Conservation (phyloP, 208 protist genomes). For the Trichomonas vaginalis region DNA sequence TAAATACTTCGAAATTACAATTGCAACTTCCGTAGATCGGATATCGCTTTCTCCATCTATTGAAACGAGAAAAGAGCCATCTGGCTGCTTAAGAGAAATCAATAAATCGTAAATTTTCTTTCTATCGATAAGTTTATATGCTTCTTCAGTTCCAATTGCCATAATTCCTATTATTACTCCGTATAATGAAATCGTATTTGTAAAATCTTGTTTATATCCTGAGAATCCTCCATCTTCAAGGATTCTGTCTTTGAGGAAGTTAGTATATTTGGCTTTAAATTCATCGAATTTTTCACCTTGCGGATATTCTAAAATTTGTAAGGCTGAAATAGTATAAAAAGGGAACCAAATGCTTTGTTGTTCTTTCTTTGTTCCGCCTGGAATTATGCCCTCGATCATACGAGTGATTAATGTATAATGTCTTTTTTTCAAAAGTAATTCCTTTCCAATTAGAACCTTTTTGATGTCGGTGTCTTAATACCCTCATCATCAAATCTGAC, state of each 20-base stretch:
- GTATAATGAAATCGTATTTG: slow-evolving; percentile 27
- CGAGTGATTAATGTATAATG: not conserved
- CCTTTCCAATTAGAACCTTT: not conserved
- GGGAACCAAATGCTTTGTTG: not conserved
- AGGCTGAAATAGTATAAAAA: not conserved
- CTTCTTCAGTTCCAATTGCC: slow-evolving; percentile 37
- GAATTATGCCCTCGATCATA: not conserved
- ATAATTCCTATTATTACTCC: slow-evolving; percentile 47
- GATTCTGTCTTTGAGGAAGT: not conserved
- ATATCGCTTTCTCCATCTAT: slow-evolving; percentile 51
- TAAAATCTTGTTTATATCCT: not conserved
- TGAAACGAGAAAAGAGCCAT: slow-evolving; percentile 53
- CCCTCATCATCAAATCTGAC: not conserved
- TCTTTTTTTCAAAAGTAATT: not conserved
- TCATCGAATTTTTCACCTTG: not conserved
- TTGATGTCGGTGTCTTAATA: not conserved
- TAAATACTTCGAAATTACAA: not conserved
- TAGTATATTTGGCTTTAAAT: too few species aligned
- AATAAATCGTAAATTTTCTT: slow-evolving; percentile 14
- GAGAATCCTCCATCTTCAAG: not conserved
- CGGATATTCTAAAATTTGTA: not conserved
- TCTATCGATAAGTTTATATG: slow-evolving; percentile 18
- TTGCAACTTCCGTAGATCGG: slow-evolving; percentile 10
- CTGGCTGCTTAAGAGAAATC: slow-evolving; percentile 8
- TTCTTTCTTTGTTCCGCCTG: not conserved